A percentile compares a stretch with the other conserved stretches of the same genome.
Conservation (phyloP, 129 eudicot species). For the Arctium minus region DNA sequence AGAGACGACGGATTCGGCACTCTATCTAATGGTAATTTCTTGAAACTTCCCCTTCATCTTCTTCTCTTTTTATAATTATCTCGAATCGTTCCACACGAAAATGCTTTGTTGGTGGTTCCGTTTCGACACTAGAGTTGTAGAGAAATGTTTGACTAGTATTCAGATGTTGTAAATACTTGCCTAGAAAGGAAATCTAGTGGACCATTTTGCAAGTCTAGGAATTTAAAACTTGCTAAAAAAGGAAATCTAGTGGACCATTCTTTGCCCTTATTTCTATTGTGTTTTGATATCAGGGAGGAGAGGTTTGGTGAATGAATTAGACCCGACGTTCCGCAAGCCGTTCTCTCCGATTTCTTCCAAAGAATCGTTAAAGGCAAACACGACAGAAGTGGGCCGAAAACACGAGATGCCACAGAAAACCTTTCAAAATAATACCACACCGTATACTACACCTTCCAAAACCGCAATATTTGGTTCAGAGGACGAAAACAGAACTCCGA, state of each 20-base stretch:
- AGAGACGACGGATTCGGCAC: slow-evolving; percentile 45
- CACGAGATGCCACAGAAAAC: slow-evolving; percentile 44
- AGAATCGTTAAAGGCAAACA: slow-evolving; percentile 40
- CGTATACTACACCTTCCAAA: slow-evolving; percentile 60
- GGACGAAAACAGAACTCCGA: slow-evolving; percentile 70
- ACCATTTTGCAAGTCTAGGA: no score
- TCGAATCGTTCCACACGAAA: no score
- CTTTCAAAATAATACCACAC: slow-evolving; percentile 23
- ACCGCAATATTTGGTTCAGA: slow-evolving; percentile 21
- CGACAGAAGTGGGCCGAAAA: slow-evolving; percentile 31
- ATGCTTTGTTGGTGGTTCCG: no score
- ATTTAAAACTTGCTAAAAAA: neutral
- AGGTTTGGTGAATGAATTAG: slow-evolving; percentile 48
- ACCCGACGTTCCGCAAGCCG: slow-evolving; percentile 55
- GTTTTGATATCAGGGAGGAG: slow-evolving; percentile 40
- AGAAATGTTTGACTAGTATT: no score
- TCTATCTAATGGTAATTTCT: slow-evolving; percentile 45
- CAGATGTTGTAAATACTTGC: neutral
- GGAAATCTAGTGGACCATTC: neutral
- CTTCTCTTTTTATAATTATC: neutral
- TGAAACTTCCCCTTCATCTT: neutral
- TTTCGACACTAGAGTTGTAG: neutral
- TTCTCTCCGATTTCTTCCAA: slow-evolving; percentile 69
- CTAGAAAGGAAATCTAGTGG: no score
- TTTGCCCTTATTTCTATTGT: neutral